Conservation (phyloP, 1,284 basidiomycete species). For the Cerrena zonata region DNA sequence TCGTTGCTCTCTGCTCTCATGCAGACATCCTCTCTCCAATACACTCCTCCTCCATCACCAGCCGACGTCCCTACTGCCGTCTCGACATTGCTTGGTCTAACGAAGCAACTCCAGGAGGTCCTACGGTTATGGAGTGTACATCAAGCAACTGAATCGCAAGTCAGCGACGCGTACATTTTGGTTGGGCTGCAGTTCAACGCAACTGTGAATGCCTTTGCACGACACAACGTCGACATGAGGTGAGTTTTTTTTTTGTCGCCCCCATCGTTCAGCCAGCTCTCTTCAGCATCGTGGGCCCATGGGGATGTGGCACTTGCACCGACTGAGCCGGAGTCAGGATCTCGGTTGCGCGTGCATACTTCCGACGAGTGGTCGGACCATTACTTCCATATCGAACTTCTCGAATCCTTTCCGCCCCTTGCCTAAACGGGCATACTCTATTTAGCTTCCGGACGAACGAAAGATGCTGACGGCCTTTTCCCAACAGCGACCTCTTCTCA, state of each 20-base stretch:
- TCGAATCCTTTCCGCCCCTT: neutral
- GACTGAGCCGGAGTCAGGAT: neutral
- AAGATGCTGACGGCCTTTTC: slow-evolving; percentile 6
- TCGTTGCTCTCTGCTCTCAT: slow-evolving; percentile 3
- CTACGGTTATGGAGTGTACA: slow-evolving; percentile 73
- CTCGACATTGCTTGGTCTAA: slow-evolving; percentile 79
- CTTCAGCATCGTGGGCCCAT: slow-evolving; percentile 7
- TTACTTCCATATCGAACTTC: neutral
- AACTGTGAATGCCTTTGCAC: slow-evolving; percentile 74
- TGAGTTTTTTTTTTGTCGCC: slow-evolving; percentile 32
- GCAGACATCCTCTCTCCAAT: slow-evolving; percentile 7
- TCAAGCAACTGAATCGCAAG: slow-evolving; percentile 67
- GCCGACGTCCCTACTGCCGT: slow-evolving; percentile 62
- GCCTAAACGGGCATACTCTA: slow-evolving; percentile 6
- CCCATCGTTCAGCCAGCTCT: slow-evolving; percentile 9
- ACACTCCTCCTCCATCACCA: slow-evolving; percentile 14
- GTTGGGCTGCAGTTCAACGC: slow-evolving; percentile 92
- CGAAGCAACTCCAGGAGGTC: slow-evolving; percentile 79
- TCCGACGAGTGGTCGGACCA: neutral
- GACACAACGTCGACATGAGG: slow-evolving; percentile 78
- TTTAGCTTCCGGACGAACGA: neutral
- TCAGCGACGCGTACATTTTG: slow-evolving; percentile 88
- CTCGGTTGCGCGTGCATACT: neutral
- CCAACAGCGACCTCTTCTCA: slow-evolving; percentile 71
- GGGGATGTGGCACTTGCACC: neutral